These are phyloP conservation scores for Schizosaccharomyces osmophilus DNA, from an alignment of 805 yeast species.

Conservation along the genomic window DNA sequence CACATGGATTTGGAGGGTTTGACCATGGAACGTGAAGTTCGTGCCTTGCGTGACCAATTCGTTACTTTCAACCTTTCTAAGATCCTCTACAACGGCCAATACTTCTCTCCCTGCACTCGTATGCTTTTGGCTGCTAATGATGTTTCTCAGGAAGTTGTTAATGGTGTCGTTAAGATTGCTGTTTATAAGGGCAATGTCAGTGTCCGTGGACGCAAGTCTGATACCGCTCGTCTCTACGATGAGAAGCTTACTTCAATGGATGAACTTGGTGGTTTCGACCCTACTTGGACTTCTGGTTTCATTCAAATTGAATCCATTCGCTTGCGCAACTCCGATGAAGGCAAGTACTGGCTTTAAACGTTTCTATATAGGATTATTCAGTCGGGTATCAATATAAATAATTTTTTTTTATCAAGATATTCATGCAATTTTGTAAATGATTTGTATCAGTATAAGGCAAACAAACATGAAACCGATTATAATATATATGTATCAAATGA, in stretches of 20 bases:
- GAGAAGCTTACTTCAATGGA: conserved; percentile 98
- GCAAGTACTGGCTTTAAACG: conserved; percentile 21
- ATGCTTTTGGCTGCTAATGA: conserved; percentile 40
- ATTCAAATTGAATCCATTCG: conserved; percentile 95
- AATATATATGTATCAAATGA: not conserved
- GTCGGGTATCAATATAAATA: not conserved
- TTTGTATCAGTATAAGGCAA: not conserved
- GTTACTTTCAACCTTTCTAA: conserved; percentile 82
- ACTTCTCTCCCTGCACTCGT: conserved; percentile 88
- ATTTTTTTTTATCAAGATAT: not conserved
- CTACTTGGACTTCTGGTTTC: conserved; percentile 91
- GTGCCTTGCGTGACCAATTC: conserved; percentile 86
- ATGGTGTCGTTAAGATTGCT: conserved; percentile 85
- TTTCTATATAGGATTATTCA: not conserved
- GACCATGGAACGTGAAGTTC: conserved; percentile 89
- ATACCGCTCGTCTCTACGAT: conserved; percentile 88
- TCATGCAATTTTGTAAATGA: not conserved
- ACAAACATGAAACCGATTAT: not conserved
- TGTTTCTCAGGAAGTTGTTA: conserved; percentile 85
- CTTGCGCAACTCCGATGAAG: conserved; percentile 92
- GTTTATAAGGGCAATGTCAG: conserved; percentile 73
- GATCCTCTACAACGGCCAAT: conserved; percentile 86
- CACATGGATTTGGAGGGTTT: conserved; percentile 94
- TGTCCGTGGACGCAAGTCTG: conserved; percentile 81
- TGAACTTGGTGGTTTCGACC: conserved; percentile 92